Evolutionary conservation across 2,329 filamentous ascomycete genomes (phyloP).

Genomic region (Trichoderma harzianum): DNA sequence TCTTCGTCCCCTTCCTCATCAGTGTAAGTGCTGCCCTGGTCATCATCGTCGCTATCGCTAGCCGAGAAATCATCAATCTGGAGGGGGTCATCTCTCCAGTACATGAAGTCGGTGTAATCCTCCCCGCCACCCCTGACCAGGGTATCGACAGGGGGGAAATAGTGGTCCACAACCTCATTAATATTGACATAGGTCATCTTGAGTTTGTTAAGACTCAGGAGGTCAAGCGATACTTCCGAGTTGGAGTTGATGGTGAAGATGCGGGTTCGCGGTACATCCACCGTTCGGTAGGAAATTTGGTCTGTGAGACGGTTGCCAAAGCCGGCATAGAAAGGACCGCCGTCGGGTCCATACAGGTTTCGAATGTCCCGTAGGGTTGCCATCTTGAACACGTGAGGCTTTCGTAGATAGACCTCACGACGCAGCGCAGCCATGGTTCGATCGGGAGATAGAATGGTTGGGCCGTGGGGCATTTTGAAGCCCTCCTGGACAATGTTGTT

Average conservation of each 20-base stretch:
- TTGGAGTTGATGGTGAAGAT: slow-evolving; percentile 99
- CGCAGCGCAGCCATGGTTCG: slow-evolving; percentile 89
- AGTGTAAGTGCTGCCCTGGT: slow-evolving; percentile 42
- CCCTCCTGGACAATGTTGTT: slow-evolving; percentile 86
- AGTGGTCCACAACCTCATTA: slow-evolving; percentile 95
- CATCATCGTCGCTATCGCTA: slow-evolving; percentile 56
- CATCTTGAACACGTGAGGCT: slow-evolving; percentile 99
- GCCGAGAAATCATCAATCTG: slow-evolving; percentile 87
- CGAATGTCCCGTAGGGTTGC: slow-evolving; percentile 92
- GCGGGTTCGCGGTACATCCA: slow-evolving; percentile 88
- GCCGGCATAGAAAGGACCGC: slow-evolving; percentile 89
- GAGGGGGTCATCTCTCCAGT: slow-evolving; percentile 83
- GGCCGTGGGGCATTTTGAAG: slow-evolving; percentile 80
- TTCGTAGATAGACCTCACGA: slow-evolving; percentile 89
- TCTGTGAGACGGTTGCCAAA: slow-evolving; percentile 97
- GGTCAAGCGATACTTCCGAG: slow-evolving; percentile 87
- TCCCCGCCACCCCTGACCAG: slow-evolving; percentile 87
- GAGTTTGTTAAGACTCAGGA: slow-evolving; percentile 87
- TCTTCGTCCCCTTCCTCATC: slow-evolving; percentile 42
- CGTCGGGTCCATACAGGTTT: slow-evolving; percentile 72
- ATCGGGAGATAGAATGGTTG: slow-evolving; percentile 92
- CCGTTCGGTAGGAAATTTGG: slow-evolving; percentile 90
- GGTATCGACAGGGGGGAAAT: slow-evolving; percentile 88
- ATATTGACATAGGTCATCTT: slow-evolving; percentile 97
- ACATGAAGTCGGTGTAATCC: slow-evolving; percentile 94